A percentile compares a stretch with the other conserved stretches of the same genome.
phyloP scores from a whole-genome alignment of 495 filamentous ascomycete species.

The Neurospora sp. region DNA sequence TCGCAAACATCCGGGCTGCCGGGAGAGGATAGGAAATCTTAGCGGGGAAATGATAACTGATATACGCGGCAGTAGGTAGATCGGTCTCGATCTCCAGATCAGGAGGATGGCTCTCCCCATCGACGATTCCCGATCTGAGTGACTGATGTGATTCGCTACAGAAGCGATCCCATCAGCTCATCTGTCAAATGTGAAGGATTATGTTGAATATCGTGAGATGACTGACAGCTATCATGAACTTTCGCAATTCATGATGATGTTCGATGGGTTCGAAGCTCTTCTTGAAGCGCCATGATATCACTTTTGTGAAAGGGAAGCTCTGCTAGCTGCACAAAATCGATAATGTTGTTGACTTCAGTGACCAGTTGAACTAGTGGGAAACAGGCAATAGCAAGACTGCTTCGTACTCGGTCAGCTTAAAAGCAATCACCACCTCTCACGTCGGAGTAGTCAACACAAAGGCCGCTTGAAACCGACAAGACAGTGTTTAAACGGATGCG shows the following conservation, averaged over 20 bases:
- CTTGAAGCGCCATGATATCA: not conserved
- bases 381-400: not conserved
- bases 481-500: not conserved
- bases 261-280: not conserved
- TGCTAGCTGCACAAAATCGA: not conserved
- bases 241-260: not conserved
- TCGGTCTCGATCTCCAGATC: not conserved
- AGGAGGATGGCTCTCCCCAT: not conserved
- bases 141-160: not conserved
- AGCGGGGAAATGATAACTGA: not conserved
- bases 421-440: not conserved
- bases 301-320: not conserved
- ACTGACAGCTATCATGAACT: not conserved
- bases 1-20: not conserved
- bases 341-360: not conserved
- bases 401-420: not conserved
- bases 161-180: not conserved
- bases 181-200: not conserved
- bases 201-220: not conserved
- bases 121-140: not conserved
- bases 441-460: not conserved
- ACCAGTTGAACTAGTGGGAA: not conserved
- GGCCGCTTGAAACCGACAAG: not conserved
- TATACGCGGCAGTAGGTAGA: not conserved
- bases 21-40: not conserved